phyloP scores from a whole-genome alignment of 371 early-diverging fungal species.

The Syncephalastrum sp. region DNA sequence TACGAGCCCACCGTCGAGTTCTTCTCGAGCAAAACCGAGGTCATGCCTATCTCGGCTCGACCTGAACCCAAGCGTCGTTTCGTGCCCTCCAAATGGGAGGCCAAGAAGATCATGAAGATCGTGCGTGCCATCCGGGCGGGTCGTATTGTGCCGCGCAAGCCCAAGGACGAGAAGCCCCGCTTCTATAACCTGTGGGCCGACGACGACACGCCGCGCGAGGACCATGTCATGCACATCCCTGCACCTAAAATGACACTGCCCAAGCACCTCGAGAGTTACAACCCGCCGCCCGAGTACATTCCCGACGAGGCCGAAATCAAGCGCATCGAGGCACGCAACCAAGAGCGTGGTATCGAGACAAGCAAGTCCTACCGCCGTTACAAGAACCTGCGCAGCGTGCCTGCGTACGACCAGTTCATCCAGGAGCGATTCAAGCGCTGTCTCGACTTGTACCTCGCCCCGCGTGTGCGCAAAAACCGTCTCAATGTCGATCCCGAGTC shows the following conservation, averaged over 20 bases:
- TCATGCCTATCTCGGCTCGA: conserved; percentile 77
- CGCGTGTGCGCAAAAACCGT: conserved; percentile 86
- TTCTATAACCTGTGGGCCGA: conserved; percentile 89
- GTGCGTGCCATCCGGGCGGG: conserved; percentile 93
- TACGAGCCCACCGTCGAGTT: conserved; percentile 93
- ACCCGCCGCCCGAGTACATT: conserved; percentile 97
- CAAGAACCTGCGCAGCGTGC: conserved; percentile 78
- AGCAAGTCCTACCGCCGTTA: conserved; percentile 25
- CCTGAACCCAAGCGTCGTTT: conserved; percentile 96
- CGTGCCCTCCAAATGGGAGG: conserved; percentile 93
- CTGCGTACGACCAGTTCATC: conserved; percentile 83
- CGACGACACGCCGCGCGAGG: conserved; percentile 60
- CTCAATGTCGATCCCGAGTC: conserved; percentile 89
- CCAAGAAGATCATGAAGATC: conserved; percentile 90
- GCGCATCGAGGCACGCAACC: background rate
- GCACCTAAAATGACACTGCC: conserved; percentile 92
- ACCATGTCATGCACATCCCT: conserved; percentile 79
- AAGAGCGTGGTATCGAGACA: too few relatives aligned
- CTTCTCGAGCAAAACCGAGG: conserved; percentile 82
- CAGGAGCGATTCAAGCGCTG: conserved; percentile 95
- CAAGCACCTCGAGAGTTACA: conserved; percentile 92
- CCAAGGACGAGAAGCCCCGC: conserved; percentile 61
- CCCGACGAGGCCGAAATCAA: conserved; percentile 77
- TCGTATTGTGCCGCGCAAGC: conserved; percentile 70
- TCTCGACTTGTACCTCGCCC: conserved; percentile 95